Evolutionary conservation across 2,329 filamentous ascomycete species (phyloP).

Genomic region (Helotiales sp.): DNA sequence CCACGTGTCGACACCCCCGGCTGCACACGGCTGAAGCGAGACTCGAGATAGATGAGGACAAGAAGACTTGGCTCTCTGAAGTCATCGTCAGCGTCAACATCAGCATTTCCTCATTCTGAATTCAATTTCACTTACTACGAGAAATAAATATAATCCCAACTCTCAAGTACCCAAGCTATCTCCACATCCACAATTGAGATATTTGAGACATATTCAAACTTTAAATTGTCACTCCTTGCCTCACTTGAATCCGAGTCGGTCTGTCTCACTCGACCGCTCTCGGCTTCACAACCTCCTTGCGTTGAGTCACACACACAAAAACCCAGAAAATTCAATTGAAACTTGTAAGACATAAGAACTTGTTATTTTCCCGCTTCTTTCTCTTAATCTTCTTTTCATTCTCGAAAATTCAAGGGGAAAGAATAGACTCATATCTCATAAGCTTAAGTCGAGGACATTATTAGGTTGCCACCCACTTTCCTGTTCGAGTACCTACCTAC

Average conservation of each 20-base stretch:
- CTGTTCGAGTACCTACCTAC: not conserved
- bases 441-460: not conserved
- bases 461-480: not conserved
- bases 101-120: not conserved
- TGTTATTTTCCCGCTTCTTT: not conserved
- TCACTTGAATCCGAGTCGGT: not conserved
- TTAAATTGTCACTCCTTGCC: not conserved
- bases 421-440: not conserved
- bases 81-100: not conserved
- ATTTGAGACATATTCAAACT: not conserved
- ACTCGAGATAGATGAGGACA: not conserved
- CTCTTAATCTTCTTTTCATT: not conserved
- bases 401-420: not conserved
- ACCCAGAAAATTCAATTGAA: not conserved
- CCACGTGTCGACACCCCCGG: slow-evolving; percentile 13
- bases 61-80: not conserved
- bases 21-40: slow-evolving; percentile 16
- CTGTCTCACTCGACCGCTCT: not conserved
- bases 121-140: not conserved
- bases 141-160: not conserved
- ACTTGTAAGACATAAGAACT: not conserved
- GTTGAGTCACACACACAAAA: slow-evolving; percentile 9
- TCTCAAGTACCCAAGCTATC: not conserved
- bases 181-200: not conserved
- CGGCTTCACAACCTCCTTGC: not conserved